phyloP scores from a whole-genome alignment of 805 yeast species.

The Barnettozyma californica region DNA sequence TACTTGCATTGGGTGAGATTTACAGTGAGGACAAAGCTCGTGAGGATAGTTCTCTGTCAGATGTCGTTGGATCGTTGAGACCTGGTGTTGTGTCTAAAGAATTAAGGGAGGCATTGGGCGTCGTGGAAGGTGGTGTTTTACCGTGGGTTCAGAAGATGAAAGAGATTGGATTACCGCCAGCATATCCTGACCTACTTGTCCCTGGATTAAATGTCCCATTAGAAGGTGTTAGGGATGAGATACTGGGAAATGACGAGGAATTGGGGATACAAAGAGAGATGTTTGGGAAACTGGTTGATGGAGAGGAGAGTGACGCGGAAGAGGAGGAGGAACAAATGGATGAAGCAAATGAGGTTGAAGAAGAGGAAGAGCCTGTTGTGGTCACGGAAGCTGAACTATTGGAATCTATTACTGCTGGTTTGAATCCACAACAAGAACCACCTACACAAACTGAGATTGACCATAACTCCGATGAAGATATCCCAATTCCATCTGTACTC shows the following conservation, averaged over 20 bases:
- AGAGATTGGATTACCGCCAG: conserved; percentile 55
- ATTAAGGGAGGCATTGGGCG: conserved; percentile 64
- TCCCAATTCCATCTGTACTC: conserved; percentile 15
- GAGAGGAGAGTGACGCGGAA: conserved; percentile 20
- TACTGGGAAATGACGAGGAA: conserved; percentile 16
- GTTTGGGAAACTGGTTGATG: conserved; percentile 30
- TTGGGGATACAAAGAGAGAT: conserved; percentile 14
- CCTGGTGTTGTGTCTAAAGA: conserved; percentile 69
- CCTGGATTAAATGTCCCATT: conserved; percentile 46
- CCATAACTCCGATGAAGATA: conserved; percentile 23
- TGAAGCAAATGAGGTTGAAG: conserved; percentile 3
- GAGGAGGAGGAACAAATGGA: conserved; percentile 14
- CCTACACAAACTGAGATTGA: conserved; percentile 8
- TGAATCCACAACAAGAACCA: conserved; percentile 11
- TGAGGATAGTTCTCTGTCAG: conserved; percentile 29
- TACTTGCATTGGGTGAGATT: conserved; percentile 68
- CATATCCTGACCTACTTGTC: conserved; percentile 60
- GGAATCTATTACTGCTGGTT: neutral
- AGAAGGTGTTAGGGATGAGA: conserved; percentile 29
- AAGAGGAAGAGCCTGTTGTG: conserved; percentile 15
- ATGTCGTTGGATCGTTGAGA: conserved; percentile 21
- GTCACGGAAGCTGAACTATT: conserved; percentile 10
- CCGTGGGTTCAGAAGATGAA: conserved; percentile 80
- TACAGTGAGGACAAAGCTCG: conserved; percentile 73
- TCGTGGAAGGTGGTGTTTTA: conserved; percentile 42